These are phyloP conservation scores for Pseudotsuga menziesii DNA, from an alignment of 75 land plant species.

Conservation along the genomic window DNA sequence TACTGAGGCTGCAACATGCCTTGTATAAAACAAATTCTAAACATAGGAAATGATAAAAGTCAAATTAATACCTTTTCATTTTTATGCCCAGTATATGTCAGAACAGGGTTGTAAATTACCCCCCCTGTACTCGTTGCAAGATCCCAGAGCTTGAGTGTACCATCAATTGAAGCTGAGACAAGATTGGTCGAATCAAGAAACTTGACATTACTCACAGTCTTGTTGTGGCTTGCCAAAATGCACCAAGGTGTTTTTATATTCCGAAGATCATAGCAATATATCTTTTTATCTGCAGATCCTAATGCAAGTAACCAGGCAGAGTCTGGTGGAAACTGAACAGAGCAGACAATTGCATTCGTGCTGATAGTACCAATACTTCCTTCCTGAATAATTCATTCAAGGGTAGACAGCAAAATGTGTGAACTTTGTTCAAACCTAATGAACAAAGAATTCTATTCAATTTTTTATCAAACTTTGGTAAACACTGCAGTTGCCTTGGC, in stretches of 20 bases:
- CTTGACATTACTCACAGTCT: conserved; percentile 79
- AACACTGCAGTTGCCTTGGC: too few species aligned
- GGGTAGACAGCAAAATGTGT: too few species aligned
- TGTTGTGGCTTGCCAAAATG: conserved; percentile 57
- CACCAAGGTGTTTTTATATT: conserved; percentile 46
- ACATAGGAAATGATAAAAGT: too few species aligned
- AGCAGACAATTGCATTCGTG: conserved; percentile 79
- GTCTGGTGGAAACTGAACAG: conserved; percentile 70
- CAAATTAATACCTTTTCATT: conserved; percentile 54
- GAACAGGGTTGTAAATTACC: conserved; percentile 41
- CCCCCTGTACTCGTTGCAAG: conserved; percentile 39
- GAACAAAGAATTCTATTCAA: too few species aligned
- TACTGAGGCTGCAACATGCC: too few species aligned
- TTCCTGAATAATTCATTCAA: conserved; percentile 33
- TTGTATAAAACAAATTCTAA: too few species aligned
- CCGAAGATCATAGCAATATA: conserved; percentile 77
- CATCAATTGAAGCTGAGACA: conserved; percentile 78
- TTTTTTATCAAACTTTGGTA: too few species aligned
- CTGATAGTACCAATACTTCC: conserved; percentile 67
- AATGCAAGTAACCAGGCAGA: conserved; percentile 56
- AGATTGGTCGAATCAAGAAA: conserved; percentile 60
- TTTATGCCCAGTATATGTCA: conserved; percentile 68
- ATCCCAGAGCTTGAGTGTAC: conserved; percentile 83
- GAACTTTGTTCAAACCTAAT: too few species aligned
- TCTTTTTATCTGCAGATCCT: conserved; percentile 80